These are phyloP conservation scores for Saturnispora halmiae DNA, from an alignment of 805 yeast genomes.

Conservation along the genomic window DNA sequence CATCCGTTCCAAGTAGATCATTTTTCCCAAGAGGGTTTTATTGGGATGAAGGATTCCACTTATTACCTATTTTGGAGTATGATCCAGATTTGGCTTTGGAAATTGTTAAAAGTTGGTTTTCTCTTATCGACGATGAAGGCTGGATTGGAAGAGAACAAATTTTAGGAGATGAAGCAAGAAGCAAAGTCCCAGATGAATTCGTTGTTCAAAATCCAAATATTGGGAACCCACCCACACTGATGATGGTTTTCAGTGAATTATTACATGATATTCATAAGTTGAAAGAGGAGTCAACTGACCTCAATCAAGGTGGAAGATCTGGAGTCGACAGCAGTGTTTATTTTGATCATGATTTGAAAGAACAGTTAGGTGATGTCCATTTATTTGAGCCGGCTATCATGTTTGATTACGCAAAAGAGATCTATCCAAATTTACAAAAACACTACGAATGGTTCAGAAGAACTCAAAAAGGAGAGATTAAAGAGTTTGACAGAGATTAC, in stretches of 20 bases:
- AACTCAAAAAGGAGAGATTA: conserved; percentile 69
- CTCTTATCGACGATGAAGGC: conserved; percentile 77
- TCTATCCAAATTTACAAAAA: conserved; percentile 66
- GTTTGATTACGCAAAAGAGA: conserved; percentile 44
- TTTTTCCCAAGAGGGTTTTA: conserved; percentile 95
- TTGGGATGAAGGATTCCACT: conserved; percentile 98
- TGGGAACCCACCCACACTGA: conserved; percentile 93
- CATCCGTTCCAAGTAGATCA: conserved; percentile 85
- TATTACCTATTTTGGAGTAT: conserved; percentile 70
- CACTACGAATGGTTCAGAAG: conserved; percentile 82
- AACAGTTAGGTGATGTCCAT: conserved; percentile 42
- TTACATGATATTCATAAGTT: conserved; percentile 28
- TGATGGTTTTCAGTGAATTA: conserved; percentile 58
- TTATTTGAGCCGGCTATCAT: conserved; percentile 51
- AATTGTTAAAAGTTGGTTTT: conserved; percentile 80
- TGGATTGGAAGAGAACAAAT: conserved; percentile 97
- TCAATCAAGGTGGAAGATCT: conserved; percentile 23
- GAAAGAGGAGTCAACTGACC: conserved; percentile 3
- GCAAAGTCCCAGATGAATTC: conserved; percentile 77
- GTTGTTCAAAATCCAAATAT: conserved; percentile 78
- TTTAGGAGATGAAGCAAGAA: conserved; percentile 82
- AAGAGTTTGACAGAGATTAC: conserved; percentile 57
- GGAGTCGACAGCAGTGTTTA: conserved; percentile 13
- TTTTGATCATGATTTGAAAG: conserved; percentile 20
- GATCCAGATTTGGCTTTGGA: conserved; percentile 78